A percentile compares a stretch with the other conserved stretches of the same genome.
Conservation (phyloP, 2,329 filamentous ascomycete species). For the Acarospora socialis region DNA sequence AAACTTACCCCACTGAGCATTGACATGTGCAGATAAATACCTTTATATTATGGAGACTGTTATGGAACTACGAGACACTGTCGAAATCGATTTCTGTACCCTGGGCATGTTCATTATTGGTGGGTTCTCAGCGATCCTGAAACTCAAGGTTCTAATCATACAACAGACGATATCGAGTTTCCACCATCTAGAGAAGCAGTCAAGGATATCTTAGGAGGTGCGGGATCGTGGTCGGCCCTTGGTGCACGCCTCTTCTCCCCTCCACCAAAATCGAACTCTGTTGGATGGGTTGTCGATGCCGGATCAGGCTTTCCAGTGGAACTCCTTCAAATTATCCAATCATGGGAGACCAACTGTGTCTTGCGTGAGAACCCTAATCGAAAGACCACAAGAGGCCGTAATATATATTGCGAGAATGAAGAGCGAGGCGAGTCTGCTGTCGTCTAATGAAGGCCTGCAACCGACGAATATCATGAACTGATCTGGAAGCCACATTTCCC, state of each 20-base stretch:
- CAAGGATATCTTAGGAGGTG: conserved; percentile 71
- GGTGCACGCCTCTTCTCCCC: conserved; percentile 82
- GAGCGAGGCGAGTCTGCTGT: conserved; percentile 37
- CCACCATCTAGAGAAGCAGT: conserved; percentile 53
- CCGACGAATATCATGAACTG: conserved; percentile 9
- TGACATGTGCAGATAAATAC: too few relatives aligned
- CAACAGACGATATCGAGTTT: conserved; percentile 79
- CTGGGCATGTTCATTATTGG: conserved; percentile 63
- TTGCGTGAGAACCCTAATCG: conserved; percentile 52
- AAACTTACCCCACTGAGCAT: too few relatives aligned
- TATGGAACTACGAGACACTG: too few relatives aligned
- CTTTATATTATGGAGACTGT: too few relatives aligned
- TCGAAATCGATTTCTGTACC: conserved; percentile 58
- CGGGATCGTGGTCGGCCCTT: conserved; percentile 71
- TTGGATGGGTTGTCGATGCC: conserved; percentile 85
- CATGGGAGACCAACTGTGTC: conserved; percentile 63
- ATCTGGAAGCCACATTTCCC: conserved; percentile 3
- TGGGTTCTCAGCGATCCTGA: conserved; percentile 23
- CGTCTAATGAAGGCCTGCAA: conserved; percentile 1
- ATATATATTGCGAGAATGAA: conserved; percentile 62
- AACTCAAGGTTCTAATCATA: not conserved
- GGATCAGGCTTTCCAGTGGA: conserved; percentile 71
- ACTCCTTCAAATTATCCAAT: conserved; percentile 48
- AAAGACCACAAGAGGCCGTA: conserved; percentile 82
- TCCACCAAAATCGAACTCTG: conserved; percentile 44